phyloP scores from a whole-genome alignment of 164 flowering plant species.

The Aristolochia fimbriata region DNA sequence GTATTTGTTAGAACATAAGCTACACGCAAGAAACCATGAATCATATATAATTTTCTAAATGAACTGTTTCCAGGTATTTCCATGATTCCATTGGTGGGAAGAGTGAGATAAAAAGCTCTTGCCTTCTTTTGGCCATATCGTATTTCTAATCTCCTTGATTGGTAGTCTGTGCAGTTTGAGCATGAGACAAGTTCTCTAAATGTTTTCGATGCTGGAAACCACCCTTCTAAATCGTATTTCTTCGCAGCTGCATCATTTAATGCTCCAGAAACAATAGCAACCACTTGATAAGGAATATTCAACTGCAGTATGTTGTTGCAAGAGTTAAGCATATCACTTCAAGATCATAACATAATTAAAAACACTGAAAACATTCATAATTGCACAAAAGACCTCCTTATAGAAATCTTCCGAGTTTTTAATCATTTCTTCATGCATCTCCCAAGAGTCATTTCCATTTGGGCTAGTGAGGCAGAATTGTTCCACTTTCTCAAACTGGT shows the following conservation, averaged over 20 bases:
- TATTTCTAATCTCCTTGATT: conserved; percentile 74
- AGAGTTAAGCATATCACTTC: not conserved
- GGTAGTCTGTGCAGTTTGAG: conserved; percentile 92
- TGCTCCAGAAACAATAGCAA: conserved; percentile 89
- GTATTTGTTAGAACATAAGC: not conserved
- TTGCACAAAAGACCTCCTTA: conserved; percentile 35
- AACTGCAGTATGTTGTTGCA: conserved; percentile 34
- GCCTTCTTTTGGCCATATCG: conserved; percentile 95
- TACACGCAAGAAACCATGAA: not conserved
- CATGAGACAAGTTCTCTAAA: conserved; percentile 92
- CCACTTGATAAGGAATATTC: conserved; percentile 75
- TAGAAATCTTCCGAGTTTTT: conserved; percentile 81
- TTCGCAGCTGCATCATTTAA: conserved; percentile 96
- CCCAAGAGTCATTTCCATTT: conserved; percentile 72
- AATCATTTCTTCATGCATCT: conserved; percentile 82
- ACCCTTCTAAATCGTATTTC: conserved; percentile 91
- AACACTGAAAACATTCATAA: not conserved
- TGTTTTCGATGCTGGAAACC: conserved; percentile 90
- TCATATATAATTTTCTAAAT: not conserved
- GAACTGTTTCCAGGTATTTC: not conserved
- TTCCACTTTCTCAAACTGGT: conserved; percentile 96
- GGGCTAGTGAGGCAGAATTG: conserved; percentile 92
- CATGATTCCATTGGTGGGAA: not conserved
- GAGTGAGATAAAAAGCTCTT: not conserved
- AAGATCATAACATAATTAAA: not conserved